Base-by-base conservation (phyloP, 1,139 yeast species). In the Pneumocystis wakefieldiae region DNA sequence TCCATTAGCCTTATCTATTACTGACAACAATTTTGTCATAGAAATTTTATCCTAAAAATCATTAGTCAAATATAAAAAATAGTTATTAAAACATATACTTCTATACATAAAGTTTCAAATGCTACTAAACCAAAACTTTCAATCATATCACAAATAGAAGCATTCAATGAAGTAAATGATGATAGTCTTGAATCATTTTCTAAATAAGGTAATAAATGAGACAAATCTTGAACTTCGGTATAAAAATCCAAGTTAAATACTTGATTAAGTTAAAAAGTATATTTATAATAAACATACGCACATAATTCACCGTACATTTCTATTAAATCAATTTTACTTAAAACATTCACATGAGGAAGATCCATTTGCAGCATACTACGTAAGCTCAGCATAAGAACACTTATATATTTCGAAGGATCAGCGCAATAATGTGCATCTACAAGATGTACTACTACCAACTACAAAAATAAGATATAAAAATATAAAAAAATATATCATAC, bases 291-390 rank as follows among this genome's bases (percentile, higher is more conserved):
- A 55, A 39, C 38, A 14, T 17, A 60, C 0, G 91, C 91, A 42
- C 77, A 76, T 58, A 83, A 71, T 55, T 76, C 77, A 0, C 86
- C 86, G 72, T 91, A 92, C 48, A 80, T 81, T 61, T 82, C 79
- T 24, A 94, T 75, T 74, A 86, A 77, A 72, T 94, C 99, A 41
- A 94, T 88, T 75, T 94, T 94, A 59, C 95, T 87, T 41, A 92
- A 80, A 71, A 92, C 95, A 71, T 92, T 92, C 39, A 92, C 82
- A 70, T 92, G 97, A 1, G 99, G 98, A 64, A 94, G 77, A 71
- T 91, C 97, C 72, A 94, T 77, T 72, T 90, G 87, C 57, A 94
- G 79, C 99, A 94, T 94, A 14, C 97, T 84, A 68, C 98, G 78
- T 62, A 94, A 78, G 2, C 96, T 87, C 63, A 94, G 76, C 62